Evolutionary conservation across 768 basidiomycete species (phyloP), one percentile per base, ranked within the genome.

Genomic region (Mycena belliarum): DNA sequence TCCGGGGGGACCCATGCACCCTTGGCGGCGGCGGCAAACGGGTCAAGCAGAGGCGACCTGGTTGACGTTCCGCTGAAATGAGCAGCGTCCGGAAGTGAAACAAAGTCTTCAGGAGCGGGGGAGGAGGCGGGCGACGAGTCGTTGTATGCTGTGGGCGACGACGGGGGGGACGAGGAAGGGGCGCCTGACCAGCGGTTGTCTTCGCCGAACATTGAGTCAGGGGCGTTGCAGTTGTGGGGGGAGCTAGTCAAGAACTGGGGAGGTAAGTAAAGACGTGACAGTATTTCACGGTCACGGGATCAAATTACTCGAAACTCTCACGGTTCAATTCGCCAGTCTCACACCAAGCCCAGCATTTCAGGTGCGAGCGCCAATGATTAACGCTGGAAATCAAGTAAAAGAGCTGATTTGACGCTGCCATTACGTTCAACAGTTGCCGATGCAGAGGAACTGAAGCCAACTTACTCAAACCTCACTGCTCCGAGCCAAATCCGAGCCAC

Each of bases 11-110:
- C 65, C 63, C 75, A 76, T 0, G 47, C 24, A 26, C 63, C 76
- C 53, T 81, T 82, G 4, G 79, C 78, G 1, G 85, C 84, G 0
- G 79, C 87, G 14, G 88, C 83, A 51, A 85, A 82, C 0, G 86
- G 86, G 63, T 88, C 69, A 57, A 63, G 69, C 72, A 50, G 59
- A 72, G 64, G 70, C 67, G 43, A 73, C 45, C 16, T 59, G 55
- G 60, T 57, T 18, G 62, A 58, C 20, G 20, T 4, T 16, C 5
- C 40, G 21, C 40, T 11, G 23, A 23, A 41, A 41, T 24, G 46
- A 25, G 32, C 26, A 15, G 23, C 57, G 23, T 24, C 46, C 6
- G 29, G 47, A 25, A 41, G 15, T 25, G 38, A 57, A 5, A 57
- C 49, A 18, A 50, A 45, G 33, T 68, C 64, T 21, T 76, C 73